Percentiles rank a stretch among this genome's conserved stretches.
These are phyloP conservation scores for Gamarada debralockiae DNA, from an alignment of 495 filamentous ascomycete species.

Conservation along the genomic window DNA sequence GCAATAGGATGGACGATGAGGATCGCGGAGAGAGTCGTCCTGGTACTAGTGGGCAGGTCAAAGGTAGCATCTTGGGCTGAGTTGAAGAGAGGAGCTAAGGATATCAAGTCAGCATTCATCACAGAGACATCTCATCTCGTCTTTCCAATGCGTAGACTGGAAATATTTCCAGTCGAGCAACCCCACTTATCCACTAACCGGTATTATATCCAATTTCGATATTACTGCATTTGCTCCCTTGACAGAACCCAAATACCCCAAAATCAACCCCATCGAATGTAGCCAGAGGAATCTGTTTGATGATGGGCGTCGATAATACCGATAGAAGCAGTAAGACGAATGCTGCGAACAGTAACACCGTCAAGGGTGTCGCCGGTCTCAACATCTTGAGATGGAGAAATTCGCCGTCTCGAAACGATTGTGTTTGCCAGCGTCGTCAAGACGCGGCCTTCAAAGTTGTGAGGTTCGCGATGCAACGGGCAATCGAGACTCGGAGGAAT, in stretches of 20 bases:
- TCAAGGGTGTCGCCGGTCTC: constrained; percentile 89
- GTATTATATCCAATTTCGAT: constrained; percentile 82
- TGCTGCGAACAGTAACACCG: constrained; percentile 77
- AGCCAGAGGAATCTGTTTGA: constrained; percentile 79
- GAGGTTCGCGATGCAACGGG: background rate
- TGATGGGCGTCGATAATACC: constrained; percentile 89
- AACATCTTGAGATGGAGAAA: constrained; percentile 45
- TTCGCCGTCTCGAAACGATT: constrained; percentile 13
- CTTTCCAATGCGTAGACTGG: too few species aligned
- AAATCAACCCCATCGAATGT: constrained; percentile 73
- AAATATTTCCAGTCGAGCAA: background rate
- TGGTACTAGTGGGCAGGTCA: constrained; percentile 67
- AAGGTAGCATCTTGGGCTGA: constrained; percentile 52
- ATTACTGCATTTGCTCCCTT: constrained; percentile 54
- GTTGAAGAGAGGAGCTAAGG: constrained; percentile 21
- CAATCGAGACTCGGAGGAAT: background rate
- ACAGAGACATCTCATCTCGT: too few species aligned
- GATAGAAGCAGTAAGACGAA: constrained; percentile 83
- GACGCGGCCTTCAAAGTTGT: constrained; percentile 21
- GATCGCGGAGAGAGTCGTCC: constrained; percentile 83
- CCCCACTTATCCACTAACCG: constrained; percentile 50
- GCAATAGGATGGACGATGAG: constrained; percentile 92
- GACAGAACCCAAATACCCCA: constrained; percentile 92
- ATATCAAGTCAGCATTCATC: background rate
- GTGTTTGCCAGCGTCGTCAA: constrained; percentile 23